Evolutionary conservation across 176 grass and related monocot species (phyloP).

Genomic region (Cocos nucifera): DNA sequence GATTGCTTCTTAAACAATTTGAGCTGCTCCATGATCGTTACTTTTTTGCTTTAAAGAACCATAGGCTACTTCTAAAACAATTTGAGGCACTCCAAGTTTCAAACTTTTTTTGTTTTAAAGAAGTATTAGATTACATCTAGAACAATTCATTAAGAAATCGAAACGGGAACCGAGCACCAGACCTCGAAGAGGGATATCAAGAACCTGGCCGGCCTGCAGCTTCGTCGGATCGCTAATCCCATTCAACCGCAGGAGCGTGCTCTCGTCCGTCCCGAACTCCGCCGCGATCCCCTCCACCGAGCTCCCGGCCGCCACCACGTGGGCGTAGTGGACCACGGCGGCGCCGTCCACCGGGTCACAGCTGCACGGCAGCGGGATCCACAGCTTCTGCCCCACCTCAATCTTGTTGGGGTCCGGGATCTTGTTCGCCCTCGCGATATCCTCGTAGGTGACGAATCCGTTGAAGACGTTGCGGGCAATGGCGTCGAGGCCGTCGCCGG

Average conservation of each 20-base stretch:
- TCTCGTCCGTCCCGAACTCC: slow-evolving; percentile 46
- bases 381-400: slow-evolving; percentile 49
- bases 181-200: slow-evolving; percentile 88
- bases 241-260: slow-evolving; percentile 40
- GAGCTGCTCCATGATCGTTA: too few relatives aligned
- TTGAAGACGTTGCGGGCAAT: slow-evolving; percentile 39
- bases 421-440: slow-evolving; percentile 78
- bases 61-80: too few relatives aligned
- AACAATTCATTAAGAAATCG: too few relatives aligned
- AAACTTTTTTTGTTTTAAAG: too few relatives aligned
- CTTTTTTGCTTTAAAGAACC: too few relatives aligned
- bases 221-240: slow-evolving; percentile 59
- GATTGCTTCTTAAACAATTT: too few relatives aligned
- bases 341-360: slow-evolving; percentile 49
- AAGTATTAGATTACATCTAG: too few relatives aligned
- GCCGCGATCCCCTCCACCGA: slow-evolving; percentile 42
- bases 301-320: slow-evolving; percentile 42
- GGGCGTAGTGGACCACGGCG: slow-evolving; percentile 57
- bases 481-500: slow-evolving; percentile 56
- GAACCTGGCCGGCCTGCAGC: slow-evolving; percentile 67
- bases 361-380: slow-evolving; percentile 93
- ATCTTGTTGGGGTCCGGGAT: slow-evolving; percentile 53
- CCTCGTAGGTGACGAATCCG: slow-evolving; percentile 61
- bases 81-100: too few relatives aligned
- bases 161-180: background rate